Base-by-base conservation (phyloP, 441 rosid species). In the Aleurites moluccanus region DNA sequence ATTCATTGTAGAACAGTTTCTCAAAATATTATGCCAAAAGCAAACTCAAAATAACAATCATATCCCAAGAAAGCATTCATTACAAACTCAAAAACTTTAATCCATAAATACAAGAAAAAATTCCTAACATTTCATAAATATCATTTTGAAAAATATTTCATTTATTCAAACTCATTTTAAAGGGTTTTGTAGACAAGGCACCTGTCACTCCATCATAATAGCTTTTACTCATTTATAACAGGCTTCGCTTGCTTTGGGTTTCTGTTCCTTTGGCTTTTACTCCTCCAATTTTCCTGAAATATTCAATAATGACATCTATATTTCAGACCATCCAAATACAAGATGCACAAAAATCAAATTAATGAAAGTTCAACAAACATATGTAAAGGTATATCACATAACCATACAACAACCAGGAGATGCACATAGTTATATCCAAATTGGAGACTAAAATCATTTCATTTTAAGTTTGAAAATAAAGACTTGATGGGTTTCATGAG, bases 21-120 rank as follows among this genome's bases (percentile, higher is more conserved):
- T 7, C 25, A 61, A 13, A 21, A 21, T 59, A 55, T 10, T 14
- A 56, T 28, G 23, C 30, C 62, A 23, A 49, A 33, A 40, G 28
- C 56, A 67, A 50, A 56, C 52, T 55, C 60, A n/a, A 23, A 55
- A 10, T 25, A 76, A 44, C 52, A 64, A 64, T 42, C 56, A 15
- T 68, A 28, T 75, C 73, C 70, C 73, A 65, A 60, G 21, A 47
- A 56, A 18, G 20, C 49, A 53, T 55, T 21, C 45, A 47, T 56
- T 20, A 68, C 64, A 74, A 57, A 53, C 64, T 23, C 45, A 27
- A 30, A 38, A 73, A 42, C 61, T 55, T 8, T 11, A n/a, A 18
- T 15, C n/a, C 16, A 72, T 1, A 44, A 70, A 56, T 20, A 60
- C 30, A 33, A 47, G 23, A 62, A 15, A 44, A 50, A 67, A 56